phyloP scores from a whole-genome alignment of 176 grass and related monocot genomes.

The Leersia perrieri region DNA sequence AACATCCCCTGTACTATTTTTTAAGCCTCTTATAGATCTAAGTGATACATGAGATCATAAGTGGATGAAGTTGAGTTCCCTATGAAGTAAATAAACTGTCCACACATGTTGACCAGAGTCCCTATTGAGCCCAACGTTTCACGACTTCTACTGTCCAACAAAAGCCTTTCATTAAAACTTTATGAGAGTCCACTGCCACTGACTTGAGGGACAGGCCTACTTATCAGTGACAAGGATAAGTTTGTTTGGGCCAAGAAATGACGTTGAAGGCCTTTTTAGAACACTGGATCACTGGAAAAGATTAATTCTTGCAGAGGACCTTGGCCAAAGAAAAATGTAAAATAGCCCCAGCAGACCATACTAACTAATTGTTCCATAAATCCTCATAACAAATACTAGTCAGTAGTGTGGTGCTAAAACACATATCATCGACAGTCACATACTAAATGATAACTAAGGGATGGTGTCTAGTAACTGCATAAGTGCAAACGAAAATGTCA shows the following conservation, averaged over 20 bases:
- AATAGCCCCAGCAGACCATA: neutral
- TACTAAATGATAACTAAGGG: conserved; percentile 13
- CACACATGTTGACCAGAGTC: neutral
- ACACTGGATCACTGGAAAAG: neutral
- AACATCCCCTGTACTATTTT: neutral
- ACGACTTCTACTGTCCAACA: neutral
- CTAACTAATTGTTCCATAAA: neutral
- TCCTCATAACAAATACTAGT: neutral
- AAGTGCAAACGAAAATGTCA: neutral
- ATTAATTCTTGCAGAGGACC: neutral
- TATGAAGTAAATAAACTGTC: neutral
- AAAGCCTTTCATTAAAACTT: neutral
- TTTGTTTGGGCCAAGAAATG: neutral
- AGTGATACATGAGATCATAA: neutral
- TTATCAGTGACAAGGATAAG: neutral
- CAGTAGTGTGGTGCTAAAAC: neutral
- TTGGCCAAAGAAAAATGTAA: neutral
- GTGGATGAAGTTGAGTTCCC: neutral
- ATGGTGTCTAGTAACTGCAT: neutral
- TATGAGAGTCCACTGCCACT: neutral
- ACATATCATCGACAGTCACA: neutral
- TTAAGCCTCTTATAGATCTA: neutral
- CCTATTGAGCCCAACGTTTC: neutral
- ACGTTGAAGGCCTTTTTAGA: neutral
- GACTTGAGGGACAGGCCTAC: neutral